These are phyloP conservation scores for Plantago major DNA, from an alignment of 257 asterid genomes.

Conservation along the genomic window DNA sequence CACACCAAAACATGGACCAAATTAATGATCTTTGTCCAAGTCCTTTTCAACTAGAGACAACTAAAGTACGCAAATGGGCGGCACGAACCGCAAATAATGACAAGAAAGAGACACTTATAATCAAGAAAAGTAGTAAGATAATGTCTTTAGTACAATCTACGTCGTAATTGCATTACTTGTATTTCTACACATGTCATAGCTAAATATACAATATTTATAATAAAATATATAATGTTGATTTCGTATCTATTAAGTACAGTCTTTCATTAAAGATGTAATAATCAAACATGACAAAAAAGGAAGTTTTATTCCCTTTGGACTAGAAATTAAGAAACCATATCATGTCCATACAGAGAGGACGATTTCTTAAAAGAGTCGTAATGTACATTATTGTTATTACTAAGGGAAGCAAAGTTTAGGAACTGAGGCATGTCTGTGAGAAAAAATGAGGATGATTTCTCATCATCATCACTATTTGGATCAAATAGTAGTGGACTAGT, in stretches of 20 bases:
- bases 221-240: too few species aligned
- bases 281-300: neutral
- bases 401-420: conserved; percentile 19
- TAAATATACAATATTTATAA: too few species aligned
- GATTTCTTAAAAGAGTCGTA: conserved; percentile 43
- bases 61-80: neutral
- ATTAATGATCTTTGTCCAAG: neutral
- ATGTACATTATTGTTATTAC: conserved; percentile 18
- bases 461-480: conserved; percentile 8
- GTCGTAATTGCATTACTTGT: too few species aligned
- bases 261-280: too few species aligned
- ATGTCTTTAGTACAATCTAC: too few species aligned
- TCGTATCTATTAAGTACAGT: too few species aligned
- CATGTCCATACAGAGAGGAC: conserved; percentile 35
- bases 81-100: neutral
- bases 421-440: conserved; percentile 30
- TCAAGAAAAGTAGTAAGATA: too few species aligned
- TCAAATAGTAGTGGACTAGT: conserved; percentile 8
- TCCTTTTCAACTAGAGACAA: neutral
- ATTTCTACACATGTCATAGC: too few species aligned
- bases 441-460: conserved; percentile 22
- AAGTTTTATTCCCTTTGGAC: neutral
- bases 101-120: neutral
- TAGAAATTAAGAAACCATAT: conserved; percentile 40
- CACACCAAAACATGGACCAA: neutral